A percentile compares a stretch with the other conserved stretches of the same genome.
These are phyloP conservation scores for Diplodia corticola DNA, from an alignment of 2,329 filamentous ascomycete genomes.

Conservation along the genomic window DNA sequence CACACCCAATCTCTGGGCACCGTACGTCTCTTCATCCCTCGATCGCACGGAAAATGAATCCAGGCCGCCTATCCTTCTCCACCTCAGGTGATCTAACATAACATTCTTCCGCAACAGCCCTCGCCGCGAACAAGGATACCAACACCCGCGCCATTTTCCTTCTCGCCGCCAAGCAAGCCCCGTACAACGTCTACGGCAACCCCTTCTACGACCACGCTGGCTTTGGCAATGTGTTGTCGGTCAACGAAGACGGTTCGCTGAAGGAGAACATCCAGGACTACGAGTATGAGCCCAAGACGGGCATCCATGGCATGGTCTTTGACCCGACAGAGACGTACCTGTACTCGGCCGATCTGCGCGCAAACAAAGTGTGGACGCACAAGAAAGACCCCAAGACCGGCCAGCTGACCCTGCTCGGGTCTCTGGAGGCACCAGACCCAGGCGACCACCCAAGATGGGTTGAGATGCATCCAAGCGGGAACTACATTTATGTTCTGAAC, in stretches of 20 bases:
- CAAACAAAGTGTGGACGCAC: slow-evolving; percentile 84
- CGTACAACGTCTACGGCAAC: slow-evolving; percentile 83
- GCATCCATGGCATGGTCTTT: slow-evolving; percentile 82
- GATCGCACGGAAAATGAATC: slow-evolving; percentile 21
- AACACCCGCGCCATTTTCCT: slow-evolving; percentile 90
- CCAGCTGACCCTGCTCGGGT: slow-evolving; percentile 67
- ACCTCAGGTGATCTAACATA: slow-evolving; percentile 11
- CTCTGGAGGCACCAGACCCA: slow-evolving; percentile 67
- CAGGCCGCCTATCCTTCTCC: slow-evolving; percentile 17
- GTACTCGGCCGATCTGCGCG: slow-evolving; percentile 75
- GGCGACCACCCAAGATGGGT: slow-evolving; percentile 87
- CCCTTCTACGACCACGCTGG: slow-evolving; percentile 87
- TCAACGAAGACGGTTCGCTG: slow-evolving; percentile 59
- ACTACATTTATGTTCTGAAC: slow-evolving; percentile 84
- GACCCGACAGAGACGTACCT: slow-evolving; percentile 72
- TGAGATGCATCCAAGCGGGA: slow-evolving; percentile 74
- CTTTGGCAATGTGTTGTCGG: slow-evolving; percentile 74
- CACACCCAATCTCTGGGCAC: slow-evolving; percentile 74
- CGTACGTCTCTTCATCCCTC: slow-evolving; percentile 52
- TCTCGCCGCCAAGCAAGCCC: slow-evolving; percentile 73
- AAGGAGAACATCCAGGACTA: slow-evolving; percentile 70
- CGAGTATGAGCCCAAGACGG: slow-evolving; percentile 67
- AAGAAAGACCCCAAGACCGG: slow-evolving; percentile 65
- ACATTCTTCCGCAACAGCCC: slow-evolving; percentile 49
- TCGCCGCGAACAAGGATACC: slow-evolving; percentile 67